A percentile compares a stretch with the other conserved stretches of the same genome.
phyloP scores from a whole-genome alignment of 2,329 filamentous ascomycete genomes.

The Emericellopsis cladophorae region DNA sequence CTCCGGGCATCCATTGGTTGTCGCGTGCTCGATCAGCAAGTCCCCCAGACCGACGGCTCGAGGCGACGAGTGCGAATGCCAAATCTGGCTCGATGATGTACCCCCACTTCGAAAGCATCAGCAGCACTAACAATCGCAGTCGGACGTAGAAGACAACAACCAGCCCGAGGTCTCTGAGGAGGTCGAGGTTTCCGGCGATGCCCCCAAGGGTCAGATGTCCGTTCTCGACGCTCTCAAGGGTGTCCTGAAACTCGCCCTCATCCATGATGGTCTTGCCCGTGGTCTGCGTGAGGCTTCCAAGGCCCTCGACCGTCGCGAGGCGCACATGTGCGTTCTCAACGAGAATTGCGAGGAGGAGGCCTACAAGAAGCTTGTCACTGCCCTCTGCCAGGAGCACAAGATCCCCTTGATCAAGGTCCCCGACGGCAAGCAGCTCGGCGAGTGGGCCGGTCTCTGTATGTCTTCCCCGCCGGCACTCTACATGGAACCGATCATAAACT shows the following conservation, averaged over 20 bases:
- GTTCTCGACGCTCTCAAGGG: conserved; percentile 98
- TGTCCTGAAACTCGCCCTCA: conserved; percentile 94
- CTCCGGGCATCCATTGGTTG: background rate
- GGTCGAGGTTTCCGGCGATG: conserved; percentile 93
- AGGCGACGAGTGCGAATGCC: background rate
- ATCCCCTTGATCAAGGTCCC: conserved; percentile 99
- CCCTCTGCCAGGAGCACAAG: conserved; percentile 98
- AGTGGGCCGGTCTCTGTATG: conserved; percentile 99
- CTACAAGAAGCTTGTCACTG: conserved; percentile 99
- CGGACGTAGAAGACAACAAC: conserved; percentile 99
- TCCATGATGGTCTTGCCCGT: conserved; percentile 98
- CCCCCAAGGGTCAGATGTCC: conserved; percentile 88
- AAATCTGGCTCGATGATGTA: background rate
- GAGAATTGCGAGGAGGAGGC: conserved; percentile 99
- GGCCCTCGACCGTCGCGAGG: conserved; percentile 95
- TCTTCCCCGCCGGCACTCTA: conserved; percentile 17
- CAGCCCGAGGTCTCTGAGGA: conserved; percentile 65
- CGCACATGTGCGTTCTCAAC: conserved; percentile 99
- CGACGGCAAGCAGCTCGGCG: conserved; percentile 98
- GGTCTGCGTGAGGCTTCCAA: conserved; percentile 98
- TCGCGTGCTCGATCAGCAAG: background rate
- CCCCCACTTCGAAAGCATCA: background rate
- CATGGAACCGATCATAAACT: conserved; percentile 9
- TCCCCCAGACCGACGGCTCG: background rate
- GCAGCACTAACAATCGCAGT: conserved; percentile 38